Conservation (phyloP, 805 yeast species). For the Kluyveromyces siamensis region DNA sequence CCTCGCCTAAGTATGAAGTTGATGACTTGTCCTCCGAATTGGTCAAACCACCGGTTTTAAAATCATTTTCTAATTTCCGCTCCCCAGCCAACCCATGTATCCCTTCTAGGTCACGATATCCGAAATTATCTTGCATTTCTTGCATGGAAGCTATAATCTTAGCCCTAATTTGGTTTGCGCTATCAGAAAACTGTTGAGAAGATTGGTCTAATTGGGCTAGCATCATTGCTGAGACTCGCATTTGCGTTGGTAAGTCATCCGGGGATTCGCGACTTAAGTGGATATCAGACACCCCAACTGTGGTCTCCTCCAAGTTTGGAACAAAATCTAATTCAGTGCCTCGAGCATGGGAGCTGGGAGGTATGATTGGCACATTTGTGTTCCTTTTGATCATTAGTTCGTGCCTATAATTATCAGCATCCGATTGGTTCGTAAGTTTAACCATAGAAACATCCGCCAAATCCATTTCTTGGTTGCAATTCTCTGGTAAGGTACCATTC, state of each 20-base stretch:
- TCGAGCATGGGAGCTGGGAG: conserved; percentile 27
- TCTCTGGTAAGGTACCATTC: neutral
- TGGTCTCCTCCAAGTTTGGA: conserved; percentile 25
- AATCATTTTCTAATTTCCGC: conserved; percentile 83
- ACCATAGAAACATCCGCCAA: conserved; percentile 67
- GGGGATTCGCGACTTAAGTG: conserved; percentile 18
- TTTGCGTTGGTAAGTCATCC: conserved; percentile 72
- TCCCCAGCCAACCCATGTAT: conserved; percentile 75
- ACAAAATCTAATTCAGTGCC: conserved; percentile 32
- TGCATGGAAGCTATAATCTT: conserved; percentile 68
- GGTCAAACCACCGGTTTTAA: conserved; percentile 70
- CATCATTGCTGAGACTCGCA: conserved; percentile 96
- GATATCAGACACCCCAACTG: conserved; percentile 11
- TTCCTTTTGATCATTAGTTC: conserved; percentile 33
- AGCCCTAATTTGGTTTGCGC: conserved; percentile 62
- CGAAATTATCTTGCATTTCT: conserved; percentile 60
- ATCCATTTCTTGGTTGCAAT: conserved; percentile 44
- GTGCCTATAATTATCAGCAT: conserved; percentile 35
- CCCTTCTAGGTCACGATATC: conserved; percentile 39
- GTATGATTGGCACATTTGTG: conserved; percentile 33
- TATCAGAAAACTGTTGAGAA: conserved; percentile 34
- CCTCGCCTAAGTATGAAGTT: conserved; percentile 72
- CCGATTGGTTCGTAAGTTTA: conserved; percentile 39
- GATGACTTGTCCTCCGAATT: conserved; percentile 19
- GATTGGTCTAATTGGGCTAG: conserved; percentile 75